Evolutionary conservation across 202 grass and related monocot species (phyloP).

Genomic region (Panicum hallii): DNA sequence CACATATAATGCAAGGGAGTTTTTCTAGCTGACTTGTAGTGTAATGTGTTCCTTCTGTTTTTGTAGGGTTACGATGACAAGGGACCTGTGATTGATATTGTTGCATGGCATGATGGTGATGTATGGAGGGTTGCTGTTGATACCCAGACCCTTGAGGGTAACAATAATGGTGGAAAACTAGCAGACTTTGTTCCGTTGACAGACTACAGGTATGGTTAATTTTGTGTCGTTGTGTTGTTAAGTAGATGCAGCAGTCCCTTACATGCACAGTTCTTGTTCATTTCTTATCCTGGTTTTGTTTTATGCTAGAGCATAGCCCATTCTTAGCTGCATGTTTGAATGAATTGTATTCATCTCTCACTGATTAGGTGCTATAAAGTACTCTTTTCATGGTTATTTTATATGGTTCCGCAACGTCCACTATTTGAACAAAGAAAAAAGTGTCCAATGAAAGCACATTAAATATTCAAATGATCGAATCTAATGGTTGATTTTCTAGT

Average conservation of each 20-base stretch:
- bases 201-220: conserved; percentile 77
- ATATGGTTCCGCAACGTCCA: not conserved
- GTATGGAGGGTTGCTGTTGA: conserved; percentile 98
- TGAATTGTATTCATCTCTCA: conserved; percentile 2
- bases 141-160: conserved; percentile 78
- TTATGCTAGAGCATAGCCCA: conserved; percentile 2
- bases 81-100: conserved; percentile 89
- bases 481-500: conserved; percentile 4
- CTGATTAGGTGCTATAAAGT: not conserved
- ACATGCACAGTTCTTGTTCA: conserved; percentile 15
- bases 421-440: conserved; percentile 1
- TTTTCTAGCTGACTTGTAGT: conserved; percentile 42
- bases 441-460: not conserved
- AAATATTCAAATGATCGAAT: conserved; percentile 5
- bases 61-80: conserved; percentile 86
- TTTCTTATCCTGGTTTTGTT: conserved; percentile 28
- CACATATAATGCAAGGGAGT: conserved; percentile 3
- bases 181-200: conserved; percentile 97
- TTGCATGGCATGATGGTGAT: conserved; percentile 96
- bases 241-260: conserved; percentile 21
- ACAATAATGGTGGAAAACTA: conserved; percentile 70
- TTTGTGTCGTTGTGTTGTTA: conserved; percentile 24
- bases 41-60: conserved; percentile 40
- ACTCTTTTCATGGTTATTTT: not conserved
- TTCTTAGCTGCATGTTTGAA: not conserved